These are phyloP conservation scores for Rhizoclosmatium globosum DNA, from an alignment of 192 early-diverging fungal genomes.

Conservation along the genomic window DNA sequence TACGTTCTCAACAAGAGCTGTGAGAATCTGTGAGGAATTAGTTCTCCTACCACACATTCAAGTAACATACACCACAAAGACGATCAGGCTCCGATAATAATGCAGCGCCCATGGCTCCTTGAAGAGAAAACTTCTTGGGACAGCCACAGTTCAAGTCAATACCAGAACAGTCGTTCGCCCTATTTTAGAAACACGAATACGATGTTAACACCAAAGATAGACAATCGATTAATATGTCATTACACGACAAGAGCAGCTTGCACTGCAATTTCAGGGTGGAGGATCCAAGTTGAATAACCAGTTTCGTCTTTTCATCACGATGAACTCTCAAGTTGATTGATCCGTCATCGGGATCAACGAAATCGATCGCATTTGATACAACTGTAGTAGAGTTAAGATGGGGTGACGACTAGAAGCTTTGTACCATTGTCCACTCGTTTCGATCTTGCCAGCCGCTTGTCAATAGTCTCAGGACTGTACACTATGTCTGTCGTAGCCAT, in stretches of 20 bases:
- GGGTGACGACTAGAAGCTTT: background rate
- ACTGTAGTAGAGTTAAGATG: background rate
- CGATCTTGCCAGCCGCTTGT: constrained; percentile 81
- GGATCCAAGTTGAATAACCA: constrained; percentile 96
- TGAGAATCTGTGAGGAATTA: constrained; percentile 20
- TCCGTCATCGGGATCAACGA: constrained; percentile 65
- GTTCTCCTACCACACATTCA: constrained; percentile 2
- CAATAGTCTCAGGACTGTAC: constrained; percentile 90
- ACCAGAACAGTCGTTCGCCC: constrained; percentile 82
- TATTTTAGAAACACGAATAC: constrained; percentile 35
- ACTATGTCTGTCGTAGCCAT: constrained; percentile 71
- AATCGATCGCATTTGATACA: constrained; percentile 78
- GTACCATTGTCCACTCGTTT: constrained; percentile 78
- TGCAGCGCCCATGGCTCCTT: constrained; percentile 94
- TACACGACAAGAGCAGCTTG: constrained; percentile 86
- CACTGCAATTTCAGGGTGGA: constrained; percentile 84
- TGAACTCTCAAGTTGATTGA: constrained; percentile 77
- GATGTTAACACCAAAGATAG: constrained; percentile 77
- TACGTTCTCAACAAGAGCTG: constrained; percentile 71
- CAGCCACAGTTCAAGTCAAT: constrained; percentile 99
- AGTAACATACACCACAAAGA: constrained; percentile 66
- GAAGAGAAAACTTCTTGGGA: constrained; percentile 93
- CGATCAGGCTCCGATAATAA: constrained; percentile 85
- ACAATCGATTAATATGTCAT: constrained; percentile 86
- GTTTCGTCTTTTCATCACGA: constrained; percentile 72